Evolutionary conservation across 257 asterid genomes (phyloP).

Genomic region (Fraxinus quadrangulata): DNA sequence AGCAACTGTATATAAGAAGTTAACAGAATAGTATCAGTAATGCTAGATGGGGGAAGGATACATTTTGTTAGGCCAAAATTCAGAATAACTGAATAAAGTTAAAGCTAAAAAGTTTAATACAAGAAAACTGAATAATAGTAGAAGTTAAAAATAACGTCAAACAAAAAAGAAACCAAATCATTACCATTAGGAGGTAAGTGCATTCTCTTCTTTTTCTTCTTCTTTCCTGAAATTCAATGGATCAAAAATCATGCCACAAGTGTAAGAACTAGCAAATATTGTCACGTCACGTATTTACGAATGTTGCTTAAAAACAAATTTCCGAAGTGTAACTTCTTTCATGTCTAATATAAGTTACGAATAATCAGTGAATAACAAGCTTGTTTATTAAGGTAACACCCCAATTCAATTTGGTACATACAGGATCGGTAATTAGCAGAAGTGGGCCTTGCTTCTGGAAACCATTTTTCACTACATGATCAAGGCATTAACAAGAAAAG

Average conservation of each 20-base stretch:
- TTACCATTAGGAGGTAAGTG: conserved; percentile 74
- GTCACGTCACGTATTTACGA: background rate
- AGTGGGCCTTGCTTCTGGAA: background rate
- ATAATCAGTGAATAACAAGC: background rate
- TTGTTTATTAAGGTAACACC: background rate
- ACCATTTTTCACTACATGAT: background rate
- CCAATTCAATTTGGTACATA: background rate
- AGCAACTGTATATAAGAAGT: conserved; percentile 47
- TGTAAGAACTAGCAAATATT: background rate
- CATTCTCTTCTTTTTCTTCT: conserved; percentile 90
- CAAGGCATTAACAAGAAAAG: background rate
- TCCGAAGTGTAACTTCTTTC: background rate
- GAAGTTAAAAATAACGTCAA: background rate
- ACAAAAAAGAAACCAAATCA: conserved; percentile 16
- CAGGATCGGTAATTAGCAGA: background rate
- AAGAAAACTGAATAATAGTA: background rate
- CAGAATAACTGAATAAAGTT: background rate
- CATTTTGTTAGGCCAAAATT: background rate
- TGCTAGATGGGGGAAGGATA: background rate
- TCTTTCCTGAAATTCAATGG: conserved; percentile 53
- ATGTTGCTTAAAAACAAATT: background rate
- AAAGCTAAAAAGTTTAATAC: background rate
- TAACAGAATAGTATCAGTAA: background rate
- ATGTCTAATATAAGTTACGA: background rate
- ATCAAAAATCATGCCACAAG: conserved; percentile 14